phyloP scores from a whole-genome alignment of 306 rosid genomes.

The Citrullus colocynthis region DNA sequence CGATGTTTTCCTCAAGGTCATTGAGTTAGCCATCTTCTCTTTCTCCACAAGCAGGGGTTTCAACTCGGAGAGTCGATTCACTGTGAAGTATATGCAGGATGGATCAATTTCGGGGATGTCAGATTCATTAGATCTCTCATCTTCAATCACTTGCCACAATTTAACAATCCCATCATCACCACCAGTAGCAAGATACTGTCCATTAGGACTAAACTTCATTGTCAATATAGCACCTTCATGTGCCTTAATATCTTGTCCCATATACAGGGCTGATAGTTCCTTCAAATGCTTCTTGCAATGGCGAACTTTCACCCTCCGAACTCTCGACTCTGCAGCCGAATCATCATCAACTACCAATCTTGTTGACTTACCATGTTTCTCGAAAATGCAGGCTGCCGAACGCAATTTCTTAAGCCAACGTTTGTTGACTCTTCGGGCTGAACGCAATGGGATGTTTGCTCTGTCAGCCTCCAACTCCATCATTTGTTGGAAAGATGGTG shows the following conservation, averaged over 20 bases:
- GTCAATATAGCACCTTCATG: slow-evolving; percentile 75
- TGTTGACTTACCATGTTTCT: slow-evolving; percentile 21
- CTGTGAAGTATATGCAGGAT: slow-evolving; percentile 73
- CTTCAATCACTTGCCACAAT: slow-evolving; percentile 84
- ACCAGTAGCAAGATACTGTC: slow-evolving; percentile 86
- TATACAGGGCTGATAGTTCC: slow-evolving; percentile 78
- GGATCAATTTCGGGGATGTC: slow-evolving; percentile 80
- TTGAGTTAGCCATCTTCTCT: slow-evolving; percentile 42
- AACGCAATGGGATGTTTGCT: neutral
- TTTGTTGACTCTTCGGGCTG: slow-evolving; percentile 25
- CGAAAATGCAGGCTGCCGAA: slow-evolving; percentile 53
- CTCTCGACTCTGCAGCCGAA: slow-evolving; percentile 24
- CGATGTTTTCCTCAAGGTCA: slow-evolving; percentile 44
- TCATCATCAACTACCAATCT: slow-evolving; percentile 5
- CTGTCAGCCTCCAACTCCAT: slow-evolving; percentile 21
- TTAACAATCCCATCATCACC: slow-evolving; percentile 82
- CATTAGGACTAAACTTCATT: slow-evolving; percentile 93
- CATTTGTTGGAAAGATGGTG: slow-evolving; percentile 21
- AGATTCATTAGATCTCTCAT: slow-evolving; percentile 57
- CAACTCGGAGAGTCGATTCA: slow-evolving; percentile 61
- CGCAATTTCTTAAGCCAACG: slow-evolving; percentile 54
- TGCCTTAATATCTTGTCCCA: slow-evolving; percentile 87
- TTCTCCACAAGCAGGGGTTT: slow-evolving; percentile 58
- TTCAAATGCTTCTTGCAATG: slow-evolving; percentile 45
- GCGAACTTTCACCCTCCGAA: slow-evolving; percentile 67